Evolutionary conservation across 495 filamentous ascomycete genomes (phyloP).

Genomic region (Penicillium flavigenum): DNA sequence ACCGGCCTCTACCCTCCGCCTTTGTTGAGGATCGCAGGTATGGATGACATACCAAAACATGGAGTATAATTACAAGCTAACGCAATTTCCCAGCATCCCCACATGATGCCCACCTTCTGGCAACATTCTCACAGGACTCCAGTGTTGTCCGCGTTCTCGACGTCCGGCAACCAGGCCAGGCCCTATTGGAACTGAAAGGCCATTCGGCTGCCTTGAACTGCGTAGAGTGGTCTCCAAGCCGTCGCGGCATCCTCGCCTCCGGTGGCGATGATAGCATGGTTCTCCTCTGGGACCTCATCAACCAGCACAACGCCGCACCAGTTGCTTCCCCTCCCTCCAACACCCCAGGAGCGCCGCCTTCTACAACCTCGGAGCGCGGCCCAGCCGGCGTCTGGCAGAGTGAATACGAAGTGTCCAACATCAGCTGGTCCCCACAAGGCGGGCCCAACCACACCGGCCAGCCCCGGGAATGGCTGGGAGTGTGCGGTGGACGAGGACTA

Average conservation of each 20-base stretch:
- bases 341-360: constrained; percentile 35
- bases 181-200: constrained; percentile 90
- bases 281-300: constrained; percentile 89
- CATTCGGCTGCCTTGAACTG: constrained; percentile 83
- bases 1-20: constrained; percentile 80
- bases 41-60: constrained; percentile 2
- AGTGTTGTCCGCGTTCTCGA: constrained; percentile 93
- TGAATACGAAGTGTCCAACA: constrained; percentile 93
- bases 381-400: constrained; percentile 89
- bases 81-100: constrained; percentile 65
- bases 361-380: constrained; percentile 50
- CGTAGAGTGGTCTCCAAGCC: constrained; percentile 90
- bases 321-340: constrained; percentile 35
- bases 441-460: constrained; percentile 59
- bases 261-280: constrained; percentile 91
- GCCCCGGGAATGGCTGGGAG: constrained; percentile 89
- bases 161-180: constrained; percentile 94
- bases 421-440: constrained; percentile 89
- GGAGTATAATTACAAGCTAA: neutral
- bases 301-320: constrained; percentile 57
- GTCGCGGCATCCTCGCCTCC: constrained; percentile 84
- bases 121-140: constrained; percentile 93
- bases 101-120: constrained; percentile 91
- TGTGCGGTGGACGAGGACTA: constrained; percentile 85
- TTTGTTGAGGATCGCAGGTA: constrained; percentile 76